phyloP scores from a whole-genome alignment of 441 rosid species.

The Melastoma candidum region DNA sequence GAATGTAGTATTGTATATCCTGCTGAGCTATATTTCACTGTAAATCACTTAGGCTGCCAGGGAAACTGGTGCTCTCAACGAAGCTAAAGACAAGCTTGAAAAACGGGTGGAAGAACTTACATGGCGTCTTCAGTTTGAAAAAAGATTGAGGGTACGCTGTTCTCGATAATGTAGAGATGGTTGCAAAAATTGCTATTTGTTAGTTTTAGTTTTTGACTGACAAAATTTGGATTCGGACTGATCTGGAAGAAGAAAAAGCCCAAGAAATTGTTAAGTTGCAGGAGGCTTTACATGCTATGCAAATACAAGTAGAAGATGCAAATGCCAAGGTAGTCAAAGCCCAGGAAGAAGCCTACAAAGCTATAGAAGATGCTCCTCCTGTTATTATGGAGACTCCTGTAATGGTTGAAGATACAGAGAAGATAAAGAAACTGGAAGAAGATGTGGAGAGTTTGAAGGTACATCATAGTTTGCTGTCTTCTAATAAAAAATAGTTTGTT shows the following conservation, averaged over 20 bases:
- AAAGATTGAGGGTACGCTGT: conserved; percentile 73
- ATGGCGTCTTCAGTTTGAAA: conserved; percentile 96
- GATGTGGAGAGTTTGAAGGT: conserved; percentile 92
- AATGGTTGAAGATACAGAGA: conserved; percentile 77
- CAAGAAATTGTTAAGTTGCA: conserved; percentile 84
- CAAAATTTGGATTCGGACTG: conserved; percentile 39
- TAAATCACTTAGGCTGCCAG: conserved; percentile 69
- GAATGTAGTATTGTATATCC: too few relatives aligned
- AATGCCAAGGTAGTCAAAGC: conserved; percentile 61
- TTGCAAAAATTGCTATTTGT: not conserved
- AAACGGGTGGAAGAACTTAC: conserved; percentile 99
- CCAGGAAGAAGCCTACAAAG: conserved; percentile 76
- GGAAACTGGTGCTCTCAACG: conserved; percentile 98
- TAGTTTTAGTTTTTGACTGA: conserved; percentile 4
- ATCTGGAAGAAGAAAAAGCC: conserved; percentile 88
- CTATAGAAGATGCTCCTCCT: conserved; percentile 82
- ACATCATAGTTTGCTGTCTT: conserved; percentile 4
- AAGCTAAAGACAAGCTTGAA: conserved; percentile 94
- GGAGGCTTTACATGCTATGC: conserved; percentile 62
- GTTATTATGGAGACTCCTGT: conserved; percentile 82
- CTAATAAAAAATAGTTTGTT: not conserved
- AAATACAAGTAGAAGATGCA: conserved; percentile 67
- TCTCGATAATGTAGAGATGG: not conserved
- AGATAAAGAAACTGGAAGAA: conserved; percentile 44
- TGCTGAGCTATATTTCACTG: conserved; percentile 1